Percentiles rank a stretch among this genome's conserved stretches.
Conservation (phyloP, 2,329 filamentous ascomycete genomes). For the Hypoxylon sp. region DNA sequence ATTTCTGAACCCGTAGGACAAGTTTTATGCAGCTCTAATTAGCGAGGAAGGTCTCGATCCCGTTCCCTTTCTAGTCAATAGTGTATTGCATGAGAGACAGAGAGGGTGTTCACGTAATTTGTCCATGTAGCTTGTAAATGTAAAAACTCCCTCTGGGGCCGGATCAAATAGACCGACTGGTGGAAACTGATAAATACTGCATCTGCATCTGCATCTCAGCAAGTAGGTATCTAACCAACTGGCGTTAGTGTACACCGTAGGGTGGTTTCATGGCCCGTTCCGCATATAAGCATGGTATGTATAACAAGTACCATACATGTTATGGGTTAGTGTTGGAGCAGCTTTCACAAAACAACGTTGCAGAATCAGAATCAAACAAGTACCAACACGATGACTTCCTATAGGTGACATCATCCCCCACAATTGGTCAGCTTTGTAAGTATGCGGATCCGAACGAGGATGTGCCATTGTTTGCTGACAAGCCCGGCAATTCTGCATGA, state of each 20-base stretch:
- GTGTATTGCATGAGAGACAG: neutral
- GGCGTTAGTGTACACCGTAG: neutral
- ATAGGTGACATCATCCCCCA: slow-evolving; percentile 29
- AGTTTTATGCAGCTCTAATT: slow-evolving; percentile 1
- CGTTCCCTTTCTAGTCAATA: neutral
- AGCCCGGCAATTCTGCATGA: slow-evolving; percentile 26
- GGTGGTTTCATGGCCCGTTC: neutral
- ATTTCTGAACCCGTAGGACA: neutral
- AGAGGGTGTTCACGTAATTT: neutral
- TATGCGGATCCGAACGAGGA: slow-evolving; percentile 16
- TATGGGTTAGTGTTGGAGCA: slow-evolving; percentile 3
- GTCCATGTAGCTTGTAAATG: neutral
- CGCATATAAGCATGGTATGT: slow-evolving; percentile 2
- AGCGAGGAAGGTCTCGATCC: neutral
- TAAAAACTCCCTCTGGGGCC: neutral
- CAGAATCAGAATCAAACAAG: slow-evolving; percentile 13
- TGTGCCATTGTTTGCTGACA: slow-evolving; percentile 18
- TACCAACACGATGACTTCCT: slow-evolving; percentile 12
- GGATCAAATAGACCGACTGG: neutral
- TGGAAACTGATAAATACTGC: neutral
- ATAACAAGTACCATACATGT: neutral
- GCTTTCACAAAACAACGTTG: slow-evolving; percentile 7
- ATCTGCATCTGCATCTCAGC: slow-evolving; percentile 1
- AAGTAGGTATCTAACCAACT: neutral
- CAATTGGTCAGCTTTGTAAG: slow-evolving; percentile 20